These are phyloP conservation scores for Pleurostoma richardsiae DNA, from an alignment of 2,329 filamentous ascomycete species.

Conservation along the genomic window DNA sequence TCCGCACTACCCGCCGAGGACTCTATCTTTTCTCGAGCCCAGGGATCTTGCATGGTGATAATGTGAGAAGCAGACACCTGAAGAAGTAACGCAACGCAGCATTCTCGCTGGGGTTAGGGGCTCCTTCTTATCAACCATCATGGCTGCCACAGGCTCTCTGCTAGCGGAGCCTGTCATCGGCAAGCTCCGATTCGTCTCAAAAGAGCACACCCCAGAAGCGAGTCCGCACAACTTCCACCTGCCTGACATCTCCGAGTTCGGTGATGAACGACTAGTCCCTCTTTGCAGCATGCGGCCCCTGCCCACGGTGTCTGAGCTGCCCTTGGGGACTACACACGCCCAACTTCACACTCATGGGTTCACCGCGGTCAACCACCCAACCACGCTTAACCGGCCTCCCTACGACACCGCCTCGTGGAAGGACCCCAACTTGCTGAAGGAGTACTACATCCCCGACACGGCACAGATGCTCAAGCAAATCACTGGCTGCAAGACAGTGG, in stretches of 20 bases:
- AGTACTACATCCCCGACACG: slow-evolving; percentile 17
- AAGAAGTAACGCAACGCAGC: too few relatives aligned
- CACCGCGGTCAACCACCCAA: slow-evolving; percentile 10
- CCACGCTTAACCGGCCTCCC: slow-evolving; percentile 14
- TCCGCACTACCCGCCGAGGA: too few relatives aligned
- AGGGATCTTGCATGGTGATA: too few relatives aligned
- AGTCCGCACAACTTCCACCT: slow-evolving; percentile 5
- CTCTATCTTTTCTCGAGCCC: too few relatives aligned
- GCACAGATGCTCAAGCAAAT: slow-evolving; percentile 17
- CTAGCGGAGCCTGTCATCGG: neutral
- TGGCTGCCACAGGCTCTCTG: neutral
- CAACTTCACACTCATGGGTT: slow-evolving; percentile 10
- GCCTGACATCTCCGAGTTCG: slow-evolving; percentile 5
- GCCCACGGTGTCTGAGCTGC: neutral
- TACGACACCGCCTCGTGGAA: slow-evolving; percentile 14
- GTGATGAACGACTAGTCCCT: slow-evolving; percentile 4
- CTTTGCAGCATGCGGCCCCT: slow-evolving; percentile 1
- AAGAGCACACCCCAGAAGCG: slow-evolving; percentile 2
- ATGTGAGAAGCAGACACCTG: too few relatives aligned
- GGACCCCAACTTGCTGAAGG: slow-evolving; percentile 13
- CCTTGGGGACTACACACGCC: neutral
- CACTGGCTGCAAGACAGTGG: slow-evolving; percentile 18
- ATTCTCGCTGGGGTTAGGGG: too few relatives aligned
- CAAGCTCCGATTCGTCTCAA: slow-evolving; percentile 3
- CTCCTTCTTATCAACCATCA: neutral